Base-by-base conservation (phyloP, 177 flowering plant species). In the Vitis hybrid region DNA sequence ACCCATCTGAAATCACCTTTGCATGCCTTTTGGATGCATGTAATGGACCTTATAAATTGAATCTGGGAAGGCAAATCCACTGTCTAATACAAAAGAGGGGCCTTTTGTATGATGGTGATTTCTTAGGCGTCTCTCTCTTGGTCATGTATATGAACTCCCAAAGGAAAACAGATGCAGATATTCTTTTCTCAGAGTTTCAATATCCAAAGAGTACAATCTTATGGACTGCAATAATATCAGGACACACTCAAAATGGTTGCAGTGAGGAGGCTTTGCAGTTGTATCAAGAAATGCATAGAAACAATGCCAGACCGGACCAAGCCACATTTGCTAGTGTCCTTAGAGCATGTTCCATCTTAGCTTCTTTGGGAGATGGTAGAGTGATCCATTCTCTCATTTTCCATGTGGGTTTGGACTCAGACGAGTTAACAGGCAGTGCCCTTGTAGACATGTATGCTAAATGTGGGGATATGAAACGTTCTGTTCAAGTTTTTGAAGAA, bases 371-470 rank as follows among this genome's bases (percentile, higher is more conserved):
- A 71, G 87, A 85, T 75, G 98, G 97, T 19, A 78, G 67, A 66
- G 79, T 77, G 67, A 76, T 89, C 26, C 98, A 93, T 71, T 80
- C 85, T 65, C 82, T 91, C 32, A 77, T 85, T 67, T 75, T 88
- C 50, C 86, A 61, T 11, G 80, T 83, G 59, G 97, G 90, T 56
- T 88, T 83, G 58, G 75, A 77, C 66, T 81, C 72, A 15, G 95
- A 93, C 75, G 91, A 86, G 62, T 72, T 78, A 71, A 85, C 86
- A 11, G 48, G 89, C 57, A 85, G 91, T 75, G 83, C 93, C 3
- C 89, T 93, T 49, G 68, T 91, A 45, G 97, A 90, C 76, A 90
- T 91, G 94, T 91, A 91, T 82, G 88, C 94, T 39, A 93, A 91
- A 83, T 90, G 98, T 78, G 98, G 98, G 60, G 95, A 89, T 64